Percentiles rank a stretch among this genome's conserved stretches.
These are phyloP conservation scores for Talinum fruticosum DNA, from an alignment of 148 eudicot species.

Conservation along the genomic window DNA sequence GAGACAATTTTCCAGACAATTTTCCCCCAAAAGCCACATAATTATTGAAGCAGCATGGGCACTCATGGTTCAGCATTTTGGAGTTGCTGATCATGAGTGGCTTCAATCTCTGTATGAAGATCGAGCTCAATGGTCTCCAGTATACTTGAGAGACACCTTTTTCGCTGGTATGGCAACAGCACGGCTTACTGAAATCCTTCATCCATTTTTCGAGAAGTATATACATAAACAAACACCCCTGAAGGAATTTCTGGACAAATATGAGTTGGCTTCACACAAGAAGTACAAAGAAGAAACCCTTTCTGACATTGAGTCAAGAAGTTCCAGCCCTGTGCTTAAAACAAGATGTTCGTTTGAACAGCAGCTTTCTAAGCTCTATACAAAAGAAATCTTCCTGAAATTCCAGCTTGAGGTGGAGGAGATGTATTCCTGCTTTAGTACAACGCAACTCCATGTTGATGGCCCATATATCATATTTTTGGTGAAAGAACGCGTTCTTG, in stretches of 20 bases:
- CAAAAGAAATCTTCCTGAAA: conserved; percentile 55
- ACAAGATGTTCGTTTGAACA: conserved; percentile 61
- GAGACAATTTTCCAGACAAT: too few species aligned
- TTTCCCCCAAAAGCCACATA: too few species aligned
- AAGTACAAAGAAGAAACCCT: conserved; percentile 65
- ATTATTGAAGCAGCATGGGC: conserved; percentile 77
- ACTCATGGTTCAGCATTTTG: conserved; percentile 52
- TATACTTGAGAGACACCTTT: conserved; percentile 60
- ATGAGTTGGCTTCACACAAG: conserved; percentile 62
- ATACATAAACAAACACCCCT: conserved; percentile 75
- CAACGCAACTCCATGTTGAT: conserved; percentile 55
- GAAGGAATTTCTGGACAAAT: conserved; percentile 74
- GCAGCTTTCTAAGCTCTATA: conserved; percentile 64
- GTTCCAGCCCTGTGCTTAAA: conserved; percentile 41
- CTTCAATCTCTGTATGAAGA: conserved; percentile 61
- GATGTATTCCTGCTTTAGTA: conserved; percentile 79
- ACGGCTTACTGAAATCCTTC: conserved; percentile 41
- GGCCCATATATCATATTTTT: conserved; percentile 55
- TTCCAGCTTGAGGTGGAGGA: conserved; percentile 79
- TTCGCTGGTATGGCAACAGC: conserved; percentile 66
- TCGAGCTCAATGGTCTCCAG: conserved; percentile 68
- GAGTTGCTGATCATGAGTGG: conserved; percentile 60
- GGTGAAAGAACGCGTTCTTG: conserved; percentile 62
- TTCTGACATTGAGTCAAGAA: conserved; percentile 62
- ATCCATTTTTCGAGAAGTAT: conserved; percentile 52